These are phyloP conservation scores for Lepidium didymum DNA, from an alignment of 345 rosid species.

Conservation along the genomic window DNA sequence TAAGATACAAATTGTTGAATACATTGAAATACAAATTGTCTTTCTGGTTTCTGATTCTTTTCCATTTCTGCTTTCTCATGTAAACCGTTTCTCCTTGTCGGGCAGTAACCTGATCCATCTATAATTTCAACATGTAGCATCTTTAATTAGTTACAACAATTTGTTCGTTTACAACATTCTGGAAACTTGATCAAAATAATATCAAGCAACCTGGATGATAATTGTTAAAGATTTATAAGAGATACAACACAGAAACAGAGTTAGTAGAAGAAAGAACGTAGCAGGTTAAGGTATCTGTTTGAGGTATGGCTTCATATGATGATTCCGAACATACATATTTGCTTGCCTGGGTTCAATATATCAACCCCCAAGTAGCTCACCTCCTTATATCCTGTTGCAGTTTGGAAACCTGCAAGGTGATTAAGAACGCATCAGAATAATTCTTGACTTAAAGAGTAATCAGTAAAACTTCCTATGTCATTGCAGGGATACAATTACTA, in stretches of 20 bases:
- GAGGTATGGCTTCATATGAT: conserved; percentile 32
- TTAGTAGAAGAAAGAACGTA: conserved; percentile 18
- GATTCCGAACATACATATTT: conserved; percentile 42
- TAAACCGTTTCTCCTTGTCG: neutral
- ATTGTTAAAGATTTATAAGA: neutral
- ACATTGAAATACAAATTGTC: neutral
- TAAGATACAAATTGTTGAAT: neutral
- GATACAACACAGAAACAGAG: neutral
- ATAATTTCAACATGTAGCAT: neutral
- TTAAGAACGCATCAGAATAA: neutral
- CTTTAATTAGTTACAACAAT: neutral
- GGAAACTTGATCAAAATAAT: conserved; percentile 6
- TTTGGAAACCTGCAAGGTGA: conserved; percentile 37
- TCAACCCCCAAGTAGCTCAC: conserved; percentile 38
- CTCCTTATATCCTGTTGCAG: conserved; percentile 44
- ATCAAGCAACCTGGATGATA: conserved; percentile 12
- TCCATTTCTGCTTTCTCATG: neutral
- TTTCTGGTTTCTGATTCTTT: neutral
- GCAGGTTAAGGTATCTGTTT: neutral
- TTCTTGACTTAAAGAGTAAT: neutral
- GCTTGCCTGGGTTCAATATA: conserved; percentile 32
- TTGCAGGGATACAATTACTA: conserved; percentile 18
- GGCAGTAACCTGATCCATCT: neutral
- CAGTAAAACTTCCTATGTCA: neutral
- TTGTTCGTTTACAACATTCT: neutral